Percentiles rank a stretch among this genome's conserved stretches.
phyloP scores from a whole-genome alignment of 2,329 filamentous ascomycete genomes.

The Rosellinia necatrix region DNA sequence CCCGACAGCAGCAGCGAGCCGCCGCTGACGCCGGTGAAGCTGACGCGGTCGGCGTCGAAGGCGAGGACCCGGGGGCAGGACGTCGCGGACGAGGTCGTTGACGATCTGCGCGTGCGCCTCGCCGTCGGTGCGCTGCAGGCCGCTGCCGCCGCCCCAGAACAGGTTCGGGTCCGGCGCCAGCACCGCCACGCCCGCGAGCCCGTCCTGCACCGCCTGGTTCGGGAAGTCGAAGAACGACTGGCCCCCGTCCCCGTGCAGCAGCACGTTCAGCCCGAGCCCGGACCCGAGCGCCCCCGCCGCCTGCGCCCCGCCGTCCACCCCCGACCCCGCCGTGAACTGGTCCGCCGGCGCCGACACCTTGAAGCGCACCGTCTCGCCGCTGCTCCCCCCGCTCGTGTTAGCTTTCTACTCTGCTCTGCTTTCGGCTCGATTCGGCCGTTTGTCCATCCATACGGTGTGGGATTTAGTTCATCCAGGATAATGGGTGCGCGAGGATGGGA shows the following conservation, averaged over 20 bases:
- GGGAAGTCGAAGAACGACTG: slow-evolving; percentile 63
- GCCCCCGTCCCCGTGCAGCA: slow-evolving; percentile 64
- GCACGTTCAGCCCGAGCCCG: slow-evolving; percentile 59
- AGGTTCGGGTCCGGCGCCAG: slow-evolving; percentile 59
- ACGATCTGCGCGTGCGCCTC: slow-evolving; percentile 61
- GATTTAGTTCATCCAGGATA: no score
- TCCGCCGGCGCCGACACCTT: slow-evolving; percentile 59
- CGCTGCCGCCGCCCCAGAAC: slow-evolving; percentile 62
- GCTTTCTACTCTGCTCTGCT: neutral
- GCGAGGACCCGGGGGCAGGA: slow-evolving; percentile 58
- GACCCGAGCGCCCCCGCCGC: slow-evolving; percentile 40
- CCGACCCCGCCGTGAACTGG: slow-evolving; percentile 55
- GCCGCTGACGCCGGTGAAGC: slow-evolving; percentile 63
- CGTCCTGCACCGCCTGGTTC: slow-evolving; percentile 56
- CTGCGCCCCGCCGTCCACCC: slow-evolving; percentile 51
- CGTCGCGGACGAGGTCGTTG: slow-evolving; percentile 53
- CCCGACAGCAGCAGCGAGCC: slow-evolving; percentile 58
- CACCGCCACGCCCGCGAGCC: slow-evolving; percentile 57
- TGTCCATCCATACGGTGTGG: no score
- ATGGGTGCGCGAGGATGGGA: no score
- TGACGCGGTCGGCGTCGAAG: slow-evolving; percentile 57
- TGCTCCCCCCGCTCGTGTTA: slow-evolving; percentile 30
- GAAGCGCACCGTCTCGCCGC: slow-evolving; percentile 59
- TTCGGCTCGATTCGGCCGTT: neutral
- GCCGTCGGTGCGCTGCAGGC: slow-evolving; percentile 58